Evolutionary conservation across 176 grass and related monocot genomes (phyloP), one percentile per base, ranked within the genome.

Genomic region (Bonia amplexicaulis): DNA sequence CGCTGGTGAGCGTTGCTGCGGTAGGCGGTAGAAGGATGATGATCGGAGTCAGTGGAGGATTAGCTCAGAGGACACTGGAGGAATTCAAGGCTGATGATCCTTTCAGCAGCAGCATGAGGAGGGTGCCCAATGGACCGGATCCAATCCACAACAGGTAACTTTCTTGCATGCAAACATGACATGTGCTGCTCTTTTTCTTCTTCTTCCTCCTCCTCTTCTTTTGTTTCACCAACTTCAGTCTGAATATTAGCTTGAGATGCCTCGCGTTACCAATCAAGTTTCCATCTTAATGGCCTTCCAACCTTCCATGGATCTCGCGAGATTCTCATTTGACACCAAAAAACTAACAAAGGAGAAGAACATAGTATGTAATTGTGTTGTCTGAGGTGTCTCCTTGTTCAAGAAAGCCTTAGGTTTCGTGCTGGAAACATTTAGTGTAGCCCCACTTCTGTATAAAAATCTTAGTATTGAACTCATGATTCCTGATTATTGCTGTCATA

Each of bases 141-240:
- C 91, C 94, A 67, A 93, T 93, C 73, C 94, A 96, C 84, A 96
- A 96, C 83, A 96, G 91, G 91, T 96, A 91, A 58, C 54, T 77
- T 62, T 63, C 42, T 64, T 69, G 68, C 69, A 48, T 82, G 57
- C 12, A 76, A 76, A 68, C 51, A 60, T 52, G 60, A 9, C 16
- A n/a, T 85, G 20, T 2, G 25, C 3, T 48, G 81, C 23, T 26
- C 19, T 65, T 25, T 26, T 13, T 49, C 40, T 35, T 68, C 17
- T 55, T 66, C 59, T 20, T 67, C 17, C 40, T 48, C 10, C 6
- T 59, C 20, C 29, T 67, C 10, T 23, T 64, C 1, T 45, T 69
- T 76, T 11, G 10, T 65, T 53, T 25, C 41, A 45, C 17, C 8
- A 69, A 20, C 53, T 47, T 87, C 71, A 68, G 51, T 31, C 8